Evolutionary conservation across 176 grass and related monocot species (phyloP).

Genomic region (Juncus inflexus): DNA sequence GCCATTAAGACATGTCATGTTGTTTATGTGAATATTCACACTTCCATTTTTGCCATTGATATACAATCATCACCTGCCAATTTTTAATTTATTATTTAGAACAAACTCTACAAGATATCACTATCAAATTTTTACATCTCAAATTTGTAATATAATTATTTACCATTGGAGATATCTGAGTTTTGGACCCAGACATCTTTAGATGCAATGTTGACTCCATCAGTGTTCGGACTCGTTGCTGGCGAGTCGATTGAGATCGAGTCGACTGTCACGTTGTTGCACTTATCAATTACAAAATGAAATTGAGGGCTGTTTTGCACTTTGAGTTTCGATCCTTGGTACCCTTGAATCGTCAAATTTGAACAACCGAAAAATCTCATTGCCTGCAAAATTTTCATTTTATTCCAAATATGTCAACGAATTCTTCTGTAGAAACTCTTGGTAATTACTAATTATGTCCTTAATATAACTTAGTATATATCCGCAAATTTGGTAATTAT

Average conservation of each 20-base stretch:
- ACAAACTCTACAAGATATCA: too few species aligned
- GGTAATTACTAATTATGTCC: too few species aligned
- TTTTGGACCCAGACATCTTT: constrained; percentile 32
- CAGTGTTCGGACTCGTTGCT: constrained; percentile 37
- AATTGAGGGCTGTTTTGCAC: constrained; percentile 42
- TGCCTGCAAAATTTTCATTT: constrained; percentile 4
- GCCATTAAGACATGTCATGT: constrained; percentile 28
- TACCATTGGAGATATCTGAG: constrained; percentile 36
- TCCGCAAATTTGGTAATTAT: too few species aligned
- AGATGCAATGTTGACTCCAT: constrained; percentile 43
- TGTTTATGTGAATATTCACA: constrained; percentile 18
- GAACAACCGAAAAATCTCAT: constrained; percentile 11
- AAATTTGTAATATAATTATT: too few species aligned
- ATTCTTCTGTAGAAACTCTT: too few species aligned
- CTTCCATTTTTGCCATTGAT: constrained; percentile 23
- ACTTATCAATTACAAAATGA: constrained; percentile 37
- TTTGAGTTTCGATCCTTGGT: constrained; percentile 13
- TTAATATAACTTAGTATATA: too few species aligned
- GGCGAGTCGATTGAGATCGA: constrained; percentile 29
- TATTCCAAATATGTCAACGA: too few species aligned
- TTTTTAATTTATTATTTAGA: too few species aligned
- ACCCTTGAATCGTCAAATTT: constrained; percentile 6
- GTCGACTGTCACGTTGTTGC: constrained; percentile 31
- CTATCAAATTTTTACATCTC: too few species aligned
- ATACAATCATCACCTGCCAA: constrained; percentile 46